Evolutionary conservation across 441 rosid species (phyloP).

Genomic region (Viola pubescens): DNA sequence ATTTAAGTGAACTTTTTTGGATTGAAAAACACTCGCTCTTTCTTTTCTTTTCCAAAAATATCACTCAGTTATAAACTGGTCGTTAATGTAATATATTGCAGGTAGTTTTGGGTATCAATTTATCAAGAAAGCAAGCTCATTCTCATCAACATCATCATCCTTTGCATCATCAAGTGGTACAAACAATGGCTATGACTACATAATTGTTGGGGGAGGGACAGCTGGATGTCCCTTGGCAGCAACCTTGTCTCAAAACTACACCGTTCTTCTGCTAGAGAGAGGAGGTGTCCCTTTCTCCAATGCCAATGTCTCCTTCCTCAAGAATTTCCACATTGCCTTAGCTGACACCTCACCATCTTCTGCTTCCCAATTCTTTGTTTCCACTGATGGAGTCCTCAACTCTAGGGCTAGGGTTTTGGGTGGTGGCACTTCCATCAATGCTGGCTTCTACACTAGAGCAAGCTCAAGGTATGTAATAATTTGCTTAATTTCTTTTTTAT

Average conservation of each 20-base stretch:
- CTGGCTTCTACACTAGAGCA: slow-evolving; percentile 88
- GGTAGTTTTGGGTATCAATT: slow-evolving; percentile 41
- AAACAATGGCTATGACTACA: slow-evolving; percentile 50
- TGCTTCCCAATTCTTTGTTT: slow-evolving; percentile 67
- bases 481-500: not conserved
- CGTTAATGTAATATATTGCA: not conserved
- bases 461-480: slow-evolving; percentile 41
- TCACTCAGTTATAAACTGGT: not conserved
- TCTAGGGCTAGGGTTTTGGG: slow-evolving; percentile 83
- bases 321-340: slow-evolving; percentile 62
- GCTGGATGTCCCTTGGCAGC: slow-evolving; percentile 93
- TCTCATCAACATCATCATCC: slow-evolving; percentile 43
- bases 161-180: slow-evolving; percentile 33
- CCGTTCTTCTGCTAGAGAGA: slow-evolving; percentile 69
- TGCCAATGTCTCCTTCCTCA: slow-evolving; percentile 62
- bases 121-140: slow-evolving; percentile 64
- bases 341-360: slow-evolving; percentile 64
- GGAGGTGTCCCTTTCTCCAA: slow-evolving; percentile 88
- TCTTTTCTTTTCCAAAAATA: too few species aligned
- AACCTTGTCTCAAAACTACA: slow-evolving; percentile 68
- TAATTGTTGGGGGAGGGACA: slow-evolving; percentile 85
- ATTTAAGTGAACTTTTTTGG: too few species aligned
- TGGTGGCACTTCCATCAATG: slow-evolving; percentile 83
- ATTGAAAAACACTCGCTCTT: too few species aligned
- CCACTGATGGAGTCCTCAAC: slow-evolving; percentile 84